Percentiles rank a stretch among this genome's conserved stretches.
These are phyloP conservation scores for Geranium rotundifolium DNA, from an alignment of 345 rosid genomes.

Conservation along the genomic window DNA sequence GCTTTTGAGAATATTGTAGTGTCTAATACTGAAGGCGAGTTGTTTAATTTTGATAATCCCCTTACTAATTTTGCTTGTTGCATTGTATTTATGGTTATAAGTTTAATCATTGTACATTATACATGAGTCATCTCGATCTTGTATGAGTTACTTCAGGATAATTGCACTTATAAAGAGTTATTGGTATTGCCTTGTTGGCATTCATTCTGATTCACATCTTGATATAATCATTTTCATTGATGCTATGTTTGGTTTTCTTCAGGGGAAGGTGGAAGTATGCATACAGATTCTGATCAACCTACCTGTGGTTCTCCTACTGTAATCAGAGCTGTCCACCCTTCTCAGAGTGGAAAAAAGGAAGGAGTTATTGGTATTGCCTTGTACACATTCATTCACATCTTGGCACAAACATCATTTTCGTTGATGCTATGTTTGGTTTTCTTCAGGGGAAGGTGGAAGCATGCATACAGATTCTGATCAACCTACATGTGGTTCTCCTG, in stretches of 20 bases:
- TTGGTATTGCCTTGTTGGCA: no score
- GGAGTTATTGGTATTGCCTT: slow-evolving; percentile 8
- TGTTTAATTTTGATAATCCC: background rate
- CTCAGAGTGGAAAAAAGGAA: slow-evolving; percentile 24
- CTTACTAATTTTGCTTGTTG: no score
- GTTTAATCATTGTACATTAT: no score
- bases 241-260: slow-evolving; percentile 3
- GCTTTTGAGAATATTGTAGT: slow-evolving; percentile 14
- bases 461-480: slow-evolving; percentile 26
- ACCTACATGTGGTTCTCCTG: slow-evolving; percentile 30
- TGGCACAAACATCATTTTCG: no score
- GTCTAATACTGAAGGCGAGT: slow-evolving; percentile 17
- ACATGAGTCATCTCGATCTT: no score
- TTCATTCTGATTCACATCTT: no score
- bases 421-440: background rate
- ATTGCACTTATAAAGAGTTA: no score
- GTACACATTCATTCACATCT: no score
- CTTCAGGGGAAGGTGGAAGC: slow-evolving; percentile 21
- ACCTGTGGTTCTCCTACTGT: slow-evolving; percentile 29
- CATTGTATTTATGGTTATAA: no score
- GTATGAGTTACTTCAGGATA: no score
- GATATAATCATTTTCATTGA: no score
- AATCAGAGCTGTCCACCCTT: slow-evolving; percentile 27
- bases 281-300: slow-evolving; percentile 30
- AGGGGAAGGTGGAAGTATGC: slow-evolving; percentile 20